Evolutionary conservation across 2,329 filamentous ascomycete genomes (phyloP).

Genomic region (Monosporascus sp.): DNA sequence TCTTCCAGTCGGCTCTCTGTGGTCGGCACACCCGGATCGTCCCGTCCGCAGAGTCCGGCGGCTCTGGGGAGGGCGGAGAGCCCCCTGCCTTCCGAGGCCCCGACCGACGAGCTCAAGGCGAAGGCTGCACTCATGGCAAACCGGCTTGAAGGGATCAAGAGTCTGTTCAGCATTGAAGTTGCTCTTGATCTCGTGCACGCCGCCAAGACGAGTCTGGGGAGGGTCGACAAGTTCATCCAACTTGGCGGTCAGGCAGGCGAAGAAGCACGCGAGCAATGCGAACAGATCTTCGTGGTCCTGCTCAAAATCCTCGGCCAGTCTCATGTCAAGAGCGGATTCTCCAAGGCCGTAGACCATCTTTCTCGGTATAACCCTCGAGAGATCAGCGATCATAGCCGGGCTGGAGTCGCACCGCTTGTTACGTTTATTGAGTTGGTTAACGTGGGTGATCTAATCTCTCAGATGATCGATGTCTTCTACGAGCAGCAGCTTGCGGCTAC

Average conservation of each 20-base stretch:
- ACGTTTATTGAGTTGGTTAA: conserved; percentile 97
- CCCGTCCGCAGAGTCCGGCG: conserved; percentile 40
- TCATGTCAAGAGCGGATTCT: conserved; percentile 89
- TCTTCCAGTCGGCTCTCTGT: conserved; percentile 23
- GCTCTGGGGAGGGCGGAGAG: conserved; percentile 36
- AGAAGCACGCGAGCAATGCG: conserved; percentile 83
- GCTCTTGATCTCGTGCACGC: conserved; percentile 83
- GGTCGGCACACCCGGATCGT: conserved; percentile 32
- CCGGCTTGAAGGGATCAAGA: conserved; percentile 87
- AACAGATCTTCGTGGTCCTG: conserved; percentile 79
- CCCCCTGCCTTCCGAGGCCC: conserved; percentile 58
- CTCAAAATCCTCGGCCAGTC: conserved; percentile 78
- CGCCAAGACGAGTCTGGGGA: conserved; percentile 82
- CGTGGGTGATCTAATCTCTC: conserved; percentile 93
- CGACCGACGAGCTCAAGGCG: conserved; percentile 85
- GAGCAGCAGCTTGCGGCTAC: conserved; percentile 84
- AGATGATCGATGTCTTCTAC: conserved; percentile 99
- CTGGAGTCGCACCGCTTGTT: conserved; percentile 82
- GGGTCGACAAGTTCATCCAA: conserved; percentile 75
- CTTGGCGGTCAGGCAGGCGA: conserved; percentile 75
- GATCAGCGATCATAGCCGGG: conserved; percentile 62
- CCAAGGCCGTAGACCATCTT: conserved; percentile 86
- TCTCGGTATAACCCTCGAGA: conserved; percentile 88
- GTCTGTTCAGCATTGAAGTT: conserved; percentile 93
- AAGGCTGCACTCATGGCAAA: conserved; percentile 98